A percentile compares a stretch with the other conserved stretches of the same genome.
These are phyloP conservation scores for Meira nashicola DNA, from an alignment of 1,284 basidiomycete species.

Conservation along the genomic window DNA sequence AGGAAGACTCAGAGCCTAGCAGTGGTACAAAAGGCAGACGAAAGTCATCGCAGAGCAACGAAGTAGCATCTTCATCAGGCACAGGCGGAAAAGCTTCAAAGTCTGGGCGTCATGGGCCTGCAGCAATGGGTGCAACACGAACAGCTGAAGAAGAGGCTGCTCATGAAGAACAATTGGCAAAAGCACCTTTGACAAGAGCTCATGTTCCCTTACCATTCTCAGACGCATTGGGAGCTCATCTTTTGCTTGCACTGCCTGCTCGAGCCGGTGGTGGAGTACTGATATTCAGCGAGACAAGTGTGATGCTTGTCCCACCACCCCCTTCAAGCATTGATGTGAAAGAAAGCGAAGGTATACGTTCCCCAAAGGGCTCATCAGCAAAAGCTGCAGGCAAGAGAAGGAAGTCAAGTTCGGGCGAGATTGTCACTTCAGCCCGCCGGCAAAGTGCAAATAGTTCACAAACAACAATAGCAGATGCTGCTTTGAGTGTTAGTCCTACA, in stretches of 20 bases:
- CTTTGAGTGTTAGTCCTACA: constrained; percentile 8
- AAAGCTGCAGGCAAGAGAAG: constrained; percentile 25
- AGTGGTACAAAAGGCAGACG: neutral
- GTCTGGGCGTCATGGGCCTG: constrained; percentile 13
- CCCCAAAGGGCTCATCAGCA: constrained; percentile 12
- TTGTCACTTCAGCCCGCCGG: too few relatives aligned
- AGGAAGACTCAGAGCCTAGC: neutral
- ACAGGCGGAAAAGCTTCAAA: neutral
- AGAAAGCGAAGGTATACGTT: neutral
- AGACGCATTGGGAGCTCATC: constrained; percentile 42
- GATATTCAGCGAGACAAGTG: constrained; percentile 39
- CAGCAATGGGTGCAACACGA: constrained; percentile 27
- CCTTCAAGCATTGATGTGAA: neutral
- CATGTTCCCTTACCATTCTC: constrained; percentile 43
- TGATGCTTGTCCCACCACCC: constrained; percentile 40
- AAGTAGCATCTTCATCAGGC: neutral
- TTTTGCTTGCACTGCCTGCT: constrained; percentile 32
- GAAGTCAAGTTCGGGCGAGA: constrained; percentile 26
- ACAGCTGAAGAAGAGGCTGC: constrained; percentile 19
- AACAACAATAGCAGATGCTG: constrained; percentile 13
- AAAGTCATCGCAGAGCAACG: neutral
- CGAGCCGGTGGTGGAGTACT: constrained; percentile 41
- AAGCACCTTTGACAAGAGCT: constrained; percentile 26
- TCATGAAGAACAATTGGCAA: constrained; percentile 31
- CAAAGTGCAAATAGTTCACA: constrained; percentile 2